Conservation (phyloP, 768 basidiomycete genomes). For the Naganishia vaughanmartiniae region DNA sequence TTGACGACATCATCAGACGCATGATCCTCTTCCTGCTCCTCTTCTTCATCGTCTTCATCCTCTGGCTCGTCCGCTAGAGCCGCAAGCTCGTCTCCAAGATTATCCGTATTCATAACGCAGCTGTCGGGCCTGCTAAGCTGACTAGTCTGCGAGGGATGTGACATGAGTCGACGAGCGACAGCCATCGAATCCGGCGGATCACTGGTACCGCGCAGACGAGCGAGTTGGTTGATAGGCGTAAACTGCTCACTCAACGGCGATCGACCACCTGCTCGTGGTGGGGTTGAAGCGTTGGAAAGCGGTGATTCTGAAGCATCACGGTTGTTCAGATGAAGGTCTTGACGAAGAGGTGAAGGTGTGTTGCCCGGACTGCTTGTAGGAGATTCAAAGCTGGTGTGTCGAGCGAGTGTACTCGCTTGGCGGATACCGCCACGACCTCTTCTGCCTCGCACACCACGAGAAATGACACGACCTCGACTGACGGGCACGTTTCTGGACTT, state of each 20-base stretch:
- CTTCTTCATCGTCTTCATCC: slow-evolving; percentile 1
- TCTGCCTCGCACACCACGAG: slow-evolving; percentile 26
- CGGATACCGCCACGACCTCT: slow-evolving; percentile 23
- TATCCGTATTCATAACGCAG: slow-evolving; percentile 24
- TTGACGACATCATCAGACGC: background rate
- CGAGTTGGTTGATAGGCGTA: slow-evolving; percentile 4
- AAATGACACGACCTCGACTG: slow-evolving; percentile 35
- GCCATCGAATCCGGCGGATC: slow-evolving; percentile 21
- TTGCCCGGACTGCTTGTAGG: background rate
- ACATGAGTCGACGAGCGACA: slow-evolving; percentile 11
- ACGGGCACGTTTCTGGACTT: background rate
- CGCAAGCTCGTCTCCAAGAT: slow-evolving; percentile 45
- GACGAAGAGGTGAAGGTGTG: slow-evolving; percentile 4
- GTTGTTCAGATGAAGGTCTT: background rate
- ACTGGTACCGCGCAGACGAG: slow-evolving; percentile 9
- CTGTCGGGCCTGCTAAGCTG: slow-evolving; percentile 20
- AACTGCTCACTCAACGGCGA: slow-evolving; percentile 12
- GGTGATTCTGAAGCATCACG: background rate
- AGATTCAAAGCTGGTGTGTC: slow-evolving; percentile 11
- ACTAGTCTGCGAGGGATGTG: slow-evolving; percentile 23
- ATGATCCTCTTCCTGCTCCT: background rate
- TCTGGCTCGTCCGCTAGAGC: slow-evolving; percentile 31
- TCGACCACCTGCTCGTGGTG: slow-evolving; percentile 6
- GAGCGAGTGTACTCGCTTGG: slow-evolving; percentile 17
- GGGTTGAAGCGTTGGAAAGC: slow-evolving; percentile 1